Percentiles rank a stretch among this genome's conserved stretches.
These are phyloP conservation scores for Candida nitratophila DNA, from an alignment of 805 yeast species.

Conservation along the genomic window DNA sequence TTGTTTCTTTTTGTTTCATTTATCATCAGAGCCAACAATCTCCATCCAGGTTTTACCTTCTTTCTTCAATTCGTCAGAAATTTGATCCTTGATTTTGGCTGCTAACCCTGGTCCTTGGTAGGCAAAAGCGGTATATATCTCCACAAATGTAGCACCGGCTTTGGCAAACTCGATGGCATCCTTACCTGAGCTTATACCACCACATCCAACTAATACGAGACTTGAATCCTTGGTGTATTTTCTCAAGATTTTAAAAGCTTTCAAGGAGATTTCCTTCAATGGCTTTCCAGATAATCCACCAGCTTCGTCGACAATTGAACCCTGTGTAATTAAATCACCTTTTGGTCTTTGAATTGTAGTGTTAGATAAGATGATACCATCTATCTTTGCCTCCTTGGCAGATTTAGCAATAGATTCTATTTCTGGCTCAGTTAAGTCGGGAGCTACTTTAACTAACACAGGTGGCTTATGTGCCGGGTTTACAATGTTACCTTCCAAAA, in stretches of 20 bases:
- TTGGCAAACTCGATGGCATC: slow-evolving; percentile 89
- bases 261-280: slow-evolving; percentile 67
- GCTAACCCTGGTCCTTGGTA: slow-evolving; percentile 89
- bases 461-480: slow-evolving; percentile 53
- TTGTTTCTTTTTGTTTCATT: slow-evolving; percentile 9
- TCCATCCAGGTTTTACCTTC: slow-evolving; percentile 84
- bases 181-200: slow-evolving; percentile 82
- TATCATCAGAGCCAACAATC: slow-evolving; percentile 59
- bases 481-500: slow-evolving; percentile 32
- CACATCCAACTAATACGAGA: slow-evolving; percentile 83
- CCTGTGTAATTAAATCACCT: slow-evolving; percentile 41
- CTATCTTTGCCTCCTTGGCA: slow-evolving; percentile 69
- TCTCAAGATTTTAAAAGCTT: slow-evolving; percentile 65
- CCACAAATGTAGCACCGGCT: slow-evolving; percentile 90
- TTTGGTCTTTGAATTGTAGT: slow-evolving; percentile 83
- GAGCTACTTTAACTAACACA: slow-evolving; percentile 85
- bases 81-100: slow-evolving; percentile 50
- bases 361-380: slow-evolving; percentile 89
- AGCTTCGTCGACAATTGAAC: slow-evolving; percentile 42
- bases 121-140: slow-evolving; percentile 84
- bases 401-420: slow-evolving; percentile 76
- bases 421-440: slow-evolving; percentile 80
- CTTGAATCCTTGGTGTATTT: slow-evolving; percentile 69
- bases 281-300: slow-evolving; percentile 97
- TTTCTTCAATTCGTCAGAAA: slow-evolving; percentile 50